Conservation (phyloP, 257 asterid genomes). For the Henckelia pumila region DNA sequence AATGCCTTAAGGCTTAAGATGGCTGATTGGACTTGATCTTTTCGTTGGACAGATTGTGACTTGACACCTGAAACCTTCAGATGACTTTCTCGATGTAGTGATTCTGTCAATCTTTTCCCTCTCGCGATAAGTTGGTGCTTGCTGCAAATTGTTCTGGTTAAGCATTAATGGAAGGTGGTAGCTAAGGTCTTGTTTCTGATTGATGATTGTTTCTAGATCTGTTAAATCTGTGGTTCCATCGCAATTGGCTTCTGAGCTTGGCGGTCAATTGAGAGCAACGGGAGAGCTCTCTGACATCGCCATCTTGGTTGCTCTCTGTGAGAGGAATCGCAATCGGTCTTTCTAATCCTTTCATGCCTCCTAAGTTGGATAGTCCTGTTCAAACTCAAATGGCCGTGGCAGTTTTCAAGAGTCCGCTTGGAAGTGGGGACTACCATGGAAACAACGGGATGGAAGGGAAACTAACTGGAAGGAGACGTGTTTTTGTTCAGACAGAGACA, state of each 20-base stretch:
- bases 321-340: slow-evolving; percentile 27
- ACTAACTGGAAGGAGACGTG: slow-evolving; percentile 65
- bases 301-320: slow-evolving; percentile 62
- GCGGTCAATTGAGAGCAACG: slow-evolving; percentile 43
- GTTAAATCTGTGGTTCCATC: slow-evolving; percentile 31
- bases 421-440: slow-evolving; percentile 67
- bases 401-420: slow-evolving; percentile 67
- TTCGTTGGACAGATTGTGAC: not conserved
- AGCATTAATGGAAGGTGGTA: slow-evolving; percentile 15
- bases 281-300: slow-evolving; percentile 22
- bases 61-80: not conserved
- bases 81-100: not conserved
- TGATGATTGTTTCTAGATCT: slow-evolving; percentile 44
- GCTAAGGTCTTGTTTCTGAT: slow-evolving; percentile 30
- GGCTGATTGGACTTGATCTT: not conserved
- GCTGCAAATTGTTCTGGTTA: slow-evolving; percentile 19
- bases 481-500: slow-evolving; percentile 89
- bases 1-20: not conserved
- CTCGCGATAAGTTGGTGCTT: slow-evolving; percentile 6
- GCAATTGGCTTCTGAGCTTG: slow-evolving; percentile 37
- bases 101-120: slow-evolving; percentile 43
- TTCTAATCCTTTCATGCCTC: slow-evolving; percentile 66
- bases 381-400: slow-evolving; percentile 97
- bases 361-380: slow-evolving; percentile 80
- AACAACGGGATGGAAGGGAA: slow-evolving; percentile 60